Base-by-base conservation (phyloP, 2,329 filamentous ascomycete species). In the Talaromyces sp. region DNA sequence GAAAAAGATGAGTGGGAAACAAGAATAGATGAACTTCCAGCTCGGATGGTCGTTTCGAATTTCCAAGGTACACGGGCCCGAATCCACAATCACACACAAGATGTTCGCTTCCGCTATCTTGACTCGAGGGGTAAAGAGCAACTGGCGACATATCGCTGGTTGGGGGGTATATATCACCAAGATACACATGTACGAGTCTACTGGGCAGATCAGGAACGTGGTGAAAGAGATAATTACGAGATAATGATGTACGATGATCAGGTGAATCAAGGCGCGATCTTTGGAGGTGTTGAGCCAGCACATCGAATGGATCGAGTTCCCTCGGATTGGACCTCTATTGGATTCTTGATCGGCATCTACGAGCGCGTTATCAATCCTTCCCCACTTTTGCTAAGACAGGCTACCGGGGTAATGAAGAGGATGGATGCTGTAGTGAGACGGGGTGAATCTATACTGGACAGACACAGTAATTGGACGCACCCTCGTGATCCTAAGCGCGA, bases 111-210 rank as follows among this genome's bases (percentile, higher is more conserved):
- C 17, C 22, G 52, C 2, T 71, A 70, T 43, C 20, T 43, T 3
- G 60, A 68, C 45, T 11, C 32, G 1, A 20, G 58, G 0, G 61
- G 59, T 0, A n/a, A 51, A 3, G 22, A 52, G 10, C 45, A 59
- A 9, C 46, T 42, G 2, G 71, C 65, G 6, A 51, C 50, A 1
- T 75, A 75, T 51, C 67, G 70, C 30, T 75, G 71, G 71, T 52
- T 75, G 13, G 73, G 73, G 0, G 71, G 72, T 1, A 65, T 74
- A 13, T 75, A 75, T 49, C 54, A 52, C 3, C 30, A 60, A 3
- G 35, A 60, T 1, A 19, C 22, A 1, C 58, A 63, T 17, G 64
- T 62, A 19, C 65, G 65, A 4, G 57, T 74, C 7, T 70, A 61
- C 45, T 74, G 70, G 70, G 64, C 51, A 4, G 68, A 72, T 36